Base-by-base conservation (phyloP, 2,329 filamentous ascomycete species). In the Botrytis deweyae region DNA sequence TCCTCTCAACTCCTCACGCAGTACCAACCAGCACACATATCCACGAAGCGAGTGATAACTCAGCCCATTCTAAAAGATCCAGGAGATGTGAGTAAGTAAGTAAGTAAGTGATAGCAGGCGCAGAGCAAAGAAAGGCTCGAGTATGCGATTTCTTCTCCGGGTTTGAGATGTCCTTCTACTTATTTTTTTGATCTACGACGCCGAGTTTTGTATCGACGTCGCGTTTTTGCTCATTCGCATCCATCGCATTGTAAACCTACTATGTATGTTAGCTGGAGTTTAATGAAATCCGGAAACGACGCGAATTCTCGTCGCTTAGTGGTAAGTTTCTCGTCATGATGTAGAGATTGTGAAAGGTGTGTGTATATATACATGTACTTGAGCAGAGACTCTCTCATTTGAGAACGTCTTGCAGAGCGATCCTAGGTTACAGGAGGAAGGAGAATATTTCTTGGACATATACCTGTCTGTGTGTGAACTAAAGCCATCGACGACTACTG, bases 121-220 rank as follows among this genome's bases (percentile, higher is more conserved):
- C 4, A 52, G 10, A 52, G 49, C 10, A 52, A 1, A 0, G 4
- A n/a, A n/a, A 10, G 1, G 49, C 49, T 52, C 49, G 12, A 14
- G 25, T 12, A 14, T 14, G 25, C 25, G 25, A 55, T n/a, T 52
- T n/a, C 12, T 1, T 14, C 22, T n/a, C 3, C 25, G 25, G n/a
- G 12, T 16, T n/a, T 16, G 5, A 55, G 25, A 16, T 49, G 0
- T 7, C 12, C 12, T 16, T 55, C 20, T 49, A 25, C 20, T 10
- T 1, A 49, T 12, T n/a, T 14, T 1, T n/a, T 14, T 1, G 3
- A 49, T 49, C 20, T 10, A 22, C 3, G 5, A n/a, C 4, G 12
- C 25, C 6, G 12, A n/a, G 49, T 55, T 16, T 7, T n/a, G 3
- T 52, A n/a, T 14, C 25, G 25, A 10, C 22, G n/a, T 52, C 49